Evolutionary conservation across 2,329 filamentous ascomycete species (phyloP).

Genomic region (Akanthomyces dipterigenus): DNA sequence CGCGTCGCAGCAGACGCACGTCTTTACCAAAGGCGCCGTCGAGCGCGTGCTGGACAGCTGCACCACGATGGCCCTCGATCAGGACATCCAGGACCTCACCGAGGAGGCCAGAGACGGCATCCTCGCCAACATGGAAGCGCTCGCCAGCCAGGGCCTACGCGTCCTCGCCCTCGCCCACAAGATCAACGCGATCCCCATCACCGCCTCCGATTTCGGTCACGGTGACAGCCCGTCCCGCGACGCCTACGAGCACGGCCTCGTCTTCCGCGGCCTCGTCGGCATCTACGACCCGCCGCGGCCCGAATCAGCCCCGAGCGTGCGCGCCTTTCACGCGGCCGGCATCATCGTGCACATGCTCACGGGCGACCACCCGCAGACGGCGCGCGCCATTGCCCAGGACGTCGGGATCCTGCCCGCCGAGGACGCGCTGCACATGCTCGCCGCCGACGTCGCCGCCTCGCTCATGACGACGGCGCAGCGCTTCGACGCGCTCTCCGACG

Average conservation of each 20-base stretch:
- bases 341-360: constrained; percentile 61
- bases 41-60: constrained; percentile 59
- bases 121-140: constrained; percentile 57
- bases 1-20: constrained; percentile 25
- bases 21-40: constrained; percentile 58
- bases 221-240: constrained; percentile 16
- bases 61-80: constrained; percentile 36
- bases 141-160: constrained; percentile 58
- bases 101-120: constrained; percentile 41
- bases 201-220: constrained; percentile 23
- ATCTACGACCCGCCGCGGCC: constrained; percentile 62
- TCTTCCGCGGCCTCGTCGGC: constrained; percentile 58
- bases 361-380: constrained; percentile 56
- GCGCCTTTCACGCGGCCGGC: constrained; percentile 49
- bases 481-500: constrained; percentile 57
- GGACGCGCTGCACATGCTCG: constrained; percentile 33
- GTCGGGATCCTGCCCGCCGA: constrained; percentile 51
- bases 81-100: constrained; percentile 28
- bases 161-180: constrained; percentile 54
- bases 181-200: constrained; percentile 8
- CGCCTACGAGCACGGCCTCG: constrained; percentile 45
- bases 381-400: constrained; percentile 51
- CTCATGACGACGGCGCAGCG: constrained; percentile 58
- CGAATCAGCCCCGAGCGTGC: constrained; percentile 49
- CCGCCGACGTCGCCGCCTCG: constrained; percentile 43